Base-by-base conservation (phyloP, 2,329 filamentous ascomycete species). In the Aciculosporium take region DNA sequence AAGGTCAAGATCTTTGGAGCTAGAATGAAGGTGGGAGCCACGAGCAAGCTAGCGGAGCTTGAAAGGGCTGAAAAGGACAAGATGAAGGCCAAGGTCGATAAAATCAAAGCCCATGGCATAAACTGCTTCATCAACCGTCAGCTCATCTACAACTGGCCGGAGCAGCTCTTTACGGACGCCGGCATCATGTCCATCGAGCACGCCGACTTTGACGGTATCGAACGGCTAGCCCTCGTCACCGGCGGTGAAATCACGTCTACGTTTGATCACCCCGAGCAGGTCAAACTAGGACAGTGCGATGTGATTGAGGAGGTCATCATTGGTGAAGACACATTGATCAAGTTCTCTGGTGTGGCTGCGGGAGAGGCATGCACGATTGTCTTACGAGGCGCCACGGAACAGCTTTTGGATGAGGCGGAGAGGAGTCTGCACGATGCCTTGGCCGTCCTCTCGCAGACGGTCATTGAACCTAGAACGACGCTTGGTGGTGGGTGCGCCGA, bases 41-140 rank as follows among this genome's bases (percentile, higher is more conserved):
- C 91, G 3, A 86, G 86, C 61, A 95, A 96, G 72, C 75, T 98
- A 38, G 91, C 91, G n/a, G 91, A 98, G 56, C 72, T 98, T 41
- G 91, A 98, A 65, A 94, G 93, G 74, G 91, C 91, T 5, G 91
- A 96, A 70, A 83, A 86, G 56, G 91, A 98, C 56, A 96, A 96
- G 79, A 98, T 98, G 91, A 93, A 88, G 73, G 83, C 84, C 50
- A 98, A 98, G 75, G 91, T 98, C 35, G 91, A 98, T 49, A 89
- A 86, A 65, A 98, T 98, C 69, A 98, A 96, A 76, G 76, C 86
- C 36, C 91, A 98, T 58, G 91, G 91, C 45, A 95, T 98, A 68
- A 98, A 98, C 75, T 96, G 91, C 72, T 98, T 98, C 65, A 94
- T 98, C 64, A 98, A 98, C 75, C 75, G 91, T 53, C 91, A 98